Evolutionary conservation across 352 stramenopile species (phyloP).

Genomic region (Phytophthora sojae): DNA sequence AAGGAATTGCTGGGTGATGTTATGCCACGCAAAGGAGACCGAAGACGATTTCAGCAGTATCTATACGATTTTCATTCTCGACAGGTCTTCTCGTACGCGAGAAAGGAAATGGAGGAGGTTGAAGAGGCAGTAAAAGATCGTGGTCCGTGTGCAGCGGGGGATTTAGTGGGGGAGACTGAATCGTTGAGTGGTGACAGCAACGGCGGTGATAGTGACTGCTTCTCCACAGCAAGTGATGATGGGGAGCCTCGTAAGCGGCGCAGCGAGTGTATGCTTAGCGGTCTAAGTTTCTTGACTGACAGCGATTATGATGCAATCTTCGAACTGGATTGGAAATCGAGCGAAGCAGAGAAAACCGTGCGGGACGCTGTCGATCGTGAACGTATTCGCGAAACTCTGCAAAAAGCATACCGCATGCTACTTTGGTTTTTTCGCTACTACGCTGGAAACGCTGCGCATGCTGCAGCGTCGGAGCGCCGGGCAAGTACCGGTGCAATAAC

Average conservation of each 20-base stretch:
- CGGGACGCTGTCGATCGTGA: conserved; percentile 73
- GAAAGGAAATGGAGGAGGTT: conserved; percentile 20
- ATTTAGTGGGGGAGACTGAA: background rate
- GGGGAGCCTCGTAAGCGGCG: background rate
- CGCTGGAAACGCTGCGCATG: conserved; percentile 36
- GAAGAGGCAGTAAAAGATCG: conserved; percentile 1
- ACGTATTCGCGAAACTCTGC: conserved; percentile 54
- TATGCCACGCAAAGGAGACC: conserved; percentile 24
- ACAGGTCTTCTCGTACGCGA: conserved; percentile 62
- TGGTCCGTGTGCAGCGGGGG: background rate
- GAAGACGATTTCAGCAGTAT: conserved; percentile 53
- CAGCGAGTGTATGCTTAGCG: conserved; percentile 43
- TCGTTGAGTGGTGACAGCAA: background rate
- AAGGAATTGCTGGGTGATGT: background rate
- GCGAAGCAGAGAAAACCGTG: conserved; percentile 62
- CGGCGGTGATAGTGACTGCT: background rate
- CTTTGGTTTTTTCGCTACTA: conserved; percentile 75
- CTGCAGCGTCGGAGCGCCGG: conserved; percentile 17
- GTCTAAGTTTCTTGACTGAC: conserved; percentile 34
- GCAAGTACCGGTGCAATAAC: background rate
- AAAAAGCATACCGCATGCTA: conserved; percentile 61
- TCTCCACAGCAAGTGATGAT: background rate
- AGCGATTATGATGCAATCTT: conserved; percentile 58
- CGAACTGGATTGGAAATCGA: conserved; percentile 56
- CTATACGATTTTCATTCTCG: conserved; percentile 71